Conservation (phyloP, 208 protist genomes). For the Trypanosoma cruzi region DNA sequence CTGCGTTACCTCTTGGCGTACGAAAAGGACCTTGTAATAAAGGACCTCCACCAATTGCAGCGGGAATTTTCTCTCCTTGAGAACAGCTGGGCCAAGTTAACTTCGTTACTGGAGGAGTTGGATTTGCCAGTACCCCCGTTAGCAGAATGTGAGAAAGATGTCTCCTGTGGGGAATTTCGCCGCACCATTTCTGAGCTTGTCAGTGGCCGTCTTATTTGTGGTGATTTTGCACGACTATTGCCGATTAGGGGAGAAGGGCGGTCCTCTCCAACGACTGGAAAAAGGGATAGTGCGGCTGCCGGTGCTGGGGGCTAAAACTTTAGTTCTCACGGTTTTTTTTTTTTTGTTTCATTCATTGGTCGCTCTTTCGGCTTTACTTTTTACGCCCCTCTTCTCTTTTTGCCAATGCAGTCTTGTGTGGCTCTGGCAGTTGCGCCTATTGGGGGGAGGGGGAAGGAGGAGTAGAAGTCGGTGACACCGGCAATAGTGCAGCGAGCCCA, state of each 20-base stretch:
- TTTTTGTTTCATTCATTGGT: background rate
- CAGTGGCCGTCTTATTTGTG: conserved; percentile 21
- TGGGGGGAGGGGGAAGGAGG: too few relatives aligned
- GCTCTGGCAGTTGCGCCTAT: too few relatives aligned
- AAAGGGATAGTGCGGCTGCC: background rate
- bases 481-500: background rate
- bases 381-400: too few relatives aligned
- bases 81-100: conserved; percentile 38
- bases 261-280: background rate
- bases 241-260: background rate
- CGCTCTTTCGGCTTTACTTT: background rate
- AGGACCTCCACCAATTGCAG: conserved; percentile 62
- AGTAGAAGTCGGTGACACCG: background rate
- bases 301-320: background rate
- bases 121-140: conserved; percentile 40
- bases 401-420: too few relatives aligned
- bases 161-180: conserved; percentile 8
- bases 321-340: background rate
- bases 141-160: conserved; percentile 16
- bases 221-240: conserved; percentile 13
- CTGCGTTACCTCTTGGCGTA: conserved; percentile 65
- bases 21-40: conserved; percentile 62
- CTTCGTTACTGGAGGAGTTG: conserved; percentile 37
- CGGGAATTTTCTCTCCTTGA: conserved; percentile 48
- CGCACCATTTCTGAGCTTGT: conserved; percentile 11